Evolutionary conservation across 2,329 filamentous ascomycete species (phyloP), one percentile per base, ranked within the genome.

Genomic region (Dothistroma septosporum): DNA sequence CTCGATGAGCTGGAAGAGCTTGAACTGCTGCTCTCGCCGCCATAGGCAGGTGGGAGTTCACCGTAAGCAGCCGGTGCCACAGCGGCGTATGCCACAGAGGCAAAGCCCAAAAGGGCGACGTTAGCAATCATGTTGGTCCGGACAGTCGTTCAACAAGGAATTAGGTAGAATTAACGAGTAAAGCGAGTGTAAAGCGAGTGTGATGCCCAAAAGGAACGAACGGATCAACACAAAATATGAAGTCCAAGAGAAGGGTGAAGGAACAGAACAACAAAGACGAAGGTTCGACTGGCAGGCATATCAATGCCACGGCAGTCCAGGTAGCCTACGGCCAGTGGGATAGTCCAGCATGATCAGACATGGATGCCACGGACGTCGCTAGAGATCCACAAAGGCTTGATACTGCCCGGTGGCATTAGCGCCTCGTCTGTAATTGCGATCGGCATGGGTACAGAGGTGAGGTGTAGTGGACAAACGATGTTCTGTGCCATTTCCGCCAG

Each of bases 91-190:
- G 62, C 62, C 57, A 56, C 54, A 16, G 57, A 61, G 57, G 62
- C 62, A 52, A 64, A 35, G 55, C 61, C 59, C 58, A 63, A 19
- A n/a, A 64, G 50, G 49, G 62, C 59, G 35, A 64, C 55, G 57
- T 60, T 64, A 47, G 54, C 54, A 41, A 64, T 60, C 62, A 64
- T 64, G 16, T 33, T 54, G 33, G 22, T 22, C 1, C 55, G 60
- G 54, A 49, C 44, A 53, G 28, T 31, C 52, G 53, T 49, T 47
- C 16, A 16, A 54, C 32, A 35, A 28, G 35, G 47, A 57, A 61
- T 59, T 61, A 59, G 37, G 37, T 44, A 44, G 47, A 46, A 61
- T 57, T 59, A 61, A 55, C 24, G 50, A 59, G 57, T 35, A 37
- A 61, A 61, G 32, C 31, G 37, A 54, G 31, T 54, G n/a, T 33